Evolutionary conservation across 169 alveolate species (phyloP), one percentile per base, ranked within the genome.

Genomic region (Cryptosporidium andersoni): DNA sequence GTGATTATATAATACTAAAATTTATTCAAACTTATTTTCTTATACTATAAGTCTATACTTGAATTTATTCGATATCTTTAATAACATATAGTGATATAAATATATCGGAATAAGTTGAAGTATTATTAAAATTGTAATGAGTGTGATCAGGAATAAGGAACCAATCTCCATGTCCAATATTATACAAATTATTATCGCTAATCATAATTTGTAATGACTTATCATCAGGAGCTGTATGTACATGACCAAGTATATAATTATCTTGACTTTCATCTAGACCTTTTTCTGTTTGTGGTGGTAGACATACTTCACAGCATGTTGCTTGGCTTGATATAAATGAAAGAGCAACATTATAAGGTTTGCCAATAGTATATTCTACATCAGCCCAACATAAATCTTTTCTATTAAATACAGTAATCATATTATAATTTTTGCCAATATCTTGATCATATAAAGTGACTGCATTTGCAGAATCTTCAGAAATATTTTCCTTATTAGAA

Each of bases 281-380:
- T 39, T 74, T 74, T 14, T 74, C 85, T n/a, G 85, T 74, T 16
- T 45, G 58, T 5, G 85, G 85, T 1, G 85, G 85, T 11, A 74
- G 85, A 49, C 85, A 58, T 47, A 74, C 60, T 55, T 74, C 85
- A 42, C 85, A 74, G 11, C 85, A 74, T n/a, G 85, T 74, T 37
- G 85, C 85, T 55, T 74, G 85, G 60, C 85, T 74, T 8, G 85
- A 74, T 40, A 74, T 74, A 47, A 74, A 74, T 2, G 85, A 74
- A 16, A 74, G 68, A 56, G 85, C 85, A 42, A 74, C 85, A 58
- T 39, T 74, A 37, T 74, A 74, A 34, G 85, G 85, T 36, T 74
- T 74, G 11, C 85, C 85, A 14, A 63, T 36, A 16, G 85, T 34
- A 60, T 74, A 74, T 43, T 74, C 85, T n/a, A 74, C 85, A 58